Base-by-base conservation (phyloP, 345 rosid species). In the Eutrema heterophyllum region DNA sequence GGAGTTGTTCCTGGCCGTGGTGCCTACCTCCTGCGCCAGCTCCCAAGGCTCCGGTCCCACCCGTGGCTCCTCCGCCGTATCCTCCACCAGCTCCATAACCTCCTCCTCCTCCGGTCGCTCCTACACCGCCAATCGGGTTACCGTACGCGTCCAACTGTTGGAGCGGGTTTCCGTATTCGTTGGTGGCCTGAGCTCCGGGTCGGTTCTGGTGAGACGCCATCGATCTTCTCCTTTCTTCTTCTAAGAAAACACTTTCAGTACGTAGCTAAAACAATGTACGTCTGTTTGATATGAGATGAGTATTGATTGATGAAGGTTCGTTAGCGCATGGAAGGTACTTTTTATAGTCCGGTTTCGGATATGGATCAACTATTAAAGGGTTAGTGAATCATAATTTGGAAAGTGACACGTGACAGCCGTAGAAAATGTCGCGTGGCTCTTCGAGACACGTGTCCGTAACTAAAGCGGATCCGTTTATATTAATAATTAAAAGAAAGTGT, bases 91-190 rank as follows among this genome's bases (percentile, higher is more conserved):
- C 38, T 2, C 67, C 66, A 2, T 46, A 62, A 7, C 46, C 72
- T 35, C 60, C 59, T 3, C 39, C 69, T 3, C 57, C 73, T 0
- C 73, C 61, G 0, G 79, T 74, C 61, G 69, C 56, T 39, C 81
- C 79, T 9, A 43, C 70, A 16, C 70, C 65, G 2, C 71, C 67
- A 5, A 80, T 63, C 0, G 81, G 84, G 78, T 78, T 70, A 21
- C 80, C 82, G 3, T 33, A 75, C 72, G 51, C 75, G 44, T 82
- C 80, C 27, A 72, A 11, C 63, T 33, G 64, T 21, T 55, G 66
- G 61, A 77, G 45, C 3, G 82, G 82, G 69, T 83, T 79, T 30
- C 88, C 86, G 1, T 74, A 76, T 61, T 84, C 81, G 60, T 84
- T 88, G 0, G 82, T 81, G 0, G 72, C 73, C 29, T 80, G 66